These are phyloP conservation scores for Sclerotiophoma versabilis DNA, from an alignment of 2,329 filamentous ascomycete genomes.

Conservation along the genomic window DNA sequence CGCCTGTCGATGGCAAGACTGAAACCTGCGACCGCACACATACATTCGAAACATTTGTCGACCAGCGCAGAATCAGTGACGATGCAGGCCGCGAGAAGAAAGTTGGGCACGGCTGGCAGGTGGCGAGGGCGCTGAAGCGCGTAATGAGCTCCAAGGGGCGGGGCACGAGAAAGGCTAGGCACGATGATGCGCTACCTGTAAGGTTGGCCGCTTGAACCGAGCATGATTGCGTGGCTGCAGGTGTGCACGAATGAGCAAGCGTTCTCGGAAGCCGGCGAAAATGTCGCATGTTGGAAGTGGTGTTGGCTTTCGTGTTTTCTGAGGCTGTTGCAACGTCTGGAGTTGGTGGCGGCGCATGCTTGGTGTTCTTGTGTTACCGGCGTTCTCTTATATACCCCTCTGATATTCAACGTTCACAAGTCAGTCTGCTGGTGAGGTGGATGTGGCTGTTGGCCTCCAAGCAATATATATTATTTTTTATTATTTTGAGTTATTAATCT, in stretches of 20 bases:
- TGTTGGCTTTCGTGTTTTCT: neutral
- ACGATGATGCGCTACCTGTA: slow-evolving; percentile 8
- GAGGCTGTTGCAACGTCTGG: neutral
- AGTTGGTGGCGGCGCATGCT: neutral
- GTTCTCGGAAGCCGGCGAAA: neutral
- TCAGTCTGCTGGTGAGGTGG: neutral
- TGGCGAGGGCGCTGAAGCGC: slow-evolving; percentile 13
- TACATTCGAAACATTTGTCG: slow-evolving; percentile 24
- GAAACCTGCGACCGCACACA: slow-evolving; percentile 18
- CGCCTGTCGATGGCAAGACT: slow-evolving; percentile 24
- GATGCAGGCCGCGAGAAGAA: slow-evolving; percentile 12
- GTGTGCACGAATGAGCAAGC: neutral
- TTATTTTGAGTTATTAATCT: neutral
- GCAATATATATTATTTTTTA: neutral
- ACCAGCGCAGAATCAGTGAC: slow-evolving; percentile 9
- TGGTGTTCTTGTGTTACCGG: neutral
- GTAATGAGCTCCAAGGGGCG: slow-evolving; percentile 15
- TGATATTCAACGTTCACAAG: neutral
- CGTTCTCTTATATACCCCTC: slow-evolving; percentile 10
- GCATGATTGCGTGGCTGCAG: neutral
- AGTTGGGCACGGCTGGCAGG: slow-evolving; percentile 18
- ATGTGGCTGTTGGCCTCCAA: neutral
- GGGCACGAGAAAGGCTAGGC: slow-evolving; percentile 6
- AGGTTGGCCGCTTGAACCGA: slow-evolving; percentile 11
- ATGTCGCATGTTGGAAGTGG: neutral